Conservation (phyloP, 2,329 filamentous ascomycete genomes). For the Tolypocladium guangdongense region DNA sequence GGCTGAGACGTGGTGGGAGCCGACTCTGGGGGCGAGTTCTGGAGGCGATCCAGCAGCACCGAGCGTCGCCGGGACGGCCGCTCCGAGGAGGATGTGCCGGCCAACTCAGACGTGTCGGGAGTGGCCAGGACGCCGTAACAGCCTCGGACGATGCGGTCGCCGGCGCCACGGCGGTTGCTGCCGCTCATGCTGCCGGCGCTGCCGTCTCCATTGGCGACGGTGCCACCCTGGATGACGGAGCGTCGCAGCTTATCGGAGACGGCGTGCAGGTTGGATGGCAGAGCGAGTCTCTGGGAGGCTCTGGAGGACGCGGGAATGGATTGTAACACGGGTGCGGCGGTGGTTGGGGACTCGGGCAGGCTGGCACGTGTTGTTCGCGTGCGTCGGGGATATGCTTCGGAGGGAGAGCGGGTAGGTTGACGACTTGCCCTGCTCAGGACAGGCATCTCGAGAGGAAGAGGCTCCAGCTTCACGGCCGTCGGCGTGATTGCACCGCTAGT, state of each 20-base stretch:
- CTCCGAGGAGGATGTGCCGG: conserved; percentile 12
- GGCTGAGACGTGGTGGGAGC: conserved; percentile 24
- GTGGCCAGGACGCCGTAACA: conserved; percentile 36
- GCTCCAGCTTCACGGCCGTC: conserved; percentile 14
- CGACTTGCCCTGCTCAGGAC: conserved; percentile 16
- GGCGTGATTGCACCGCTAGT: conserved; percentile 14
- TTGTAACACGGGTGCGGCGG: neutral
- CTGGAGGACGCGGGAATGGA: neutral
- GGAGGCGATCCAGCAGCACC: conserved; percentile 28
- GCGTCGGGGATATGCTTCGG: conserved; percentile 19
- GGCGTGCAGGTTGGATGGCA: conserved; percentile 16
- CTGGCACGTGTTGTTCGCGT: conserved; percentile 17
- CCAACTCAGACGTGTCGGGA: conserved; percentile 44
- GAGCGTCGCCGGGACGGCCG: conserved; percentile 29
- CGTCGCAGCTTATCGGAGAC: conserved; percentile 24
- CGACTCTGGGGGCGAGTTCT: conserved; percentile 32
- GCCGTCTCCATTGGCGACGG: neutral
- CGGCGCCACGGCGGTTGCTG: conserved; percentile 11
- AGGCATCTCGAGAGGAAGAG: conserved; percentile 12
- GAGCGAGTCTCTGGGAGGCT: conserved; percentile 13
- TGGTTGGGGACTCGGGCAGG: conserved; percentile 17
- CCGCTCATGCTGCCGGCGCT: neutral
- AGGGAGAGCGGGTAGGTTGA: conserved; percentile 21
- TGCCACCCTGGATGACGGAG: conserved; percentile 17
- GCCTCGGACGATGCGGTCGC: conserved; percentile 13